Evolutionary conservation across 2,329 filamentous ascomycete genomes (phyloP), one percentile per base, ranked within the genome.

Genomic region (Neofusicoccum sp.): DNA sequence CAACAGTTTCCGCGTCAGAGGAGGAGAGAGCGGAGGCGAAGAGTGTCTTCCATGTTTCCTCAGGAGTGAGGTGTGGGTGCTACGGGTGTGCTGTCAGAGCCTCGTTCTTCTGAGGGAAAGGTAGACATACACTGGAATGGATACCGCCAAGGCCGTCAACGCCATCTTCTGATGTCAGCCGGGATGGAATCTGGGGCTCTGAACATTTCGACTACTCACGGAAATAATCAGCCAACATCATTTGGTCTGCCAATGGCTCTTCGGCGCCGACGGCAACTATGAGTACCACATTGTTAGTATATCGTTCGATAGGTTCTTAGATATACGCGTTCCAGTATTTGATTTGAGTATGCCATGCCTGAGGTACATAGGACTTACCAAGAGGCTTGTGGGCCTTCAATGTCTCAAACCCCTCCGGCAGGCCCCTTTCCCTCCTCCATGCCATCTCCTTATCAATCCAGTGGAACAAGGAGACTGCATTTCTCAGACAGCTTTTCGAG

Each of bases 401-500:
- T 6, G 86, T 82, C 56, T 87, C 87, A 67, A 92, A 98, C 0
- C 90, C 89, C 60, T 87, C 81, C 0, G 84, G 76, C 60, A 81
- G 83, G 16, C 89, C 89, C 43, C 86, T 83, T 11, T 84, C 78
- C 71, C 85, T 86, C 64, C 95, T 85, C 93, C 93, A 98, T 66
- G 85, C 82, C 67, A 91, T 82, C 77, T 99, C 95, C 71, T 91
- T 90, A 66, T 96, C 91, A 58, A 99, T 84, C 62, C 96, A 88
- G 69, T 97, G 89, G 78, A 99, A 98, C 63, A 98, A 81, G 26
- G 91, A 89, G 40, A 98, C 88, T 14, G 90, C 87, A 76, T 99
- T 99, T 54, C 89, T 87, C 54, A 97, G 82, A 69, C 92, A 97
- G 74, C 89, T 93, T 53, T 16, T 31, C 14, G n/a, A 6, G 8